Percentiles rank a stretch among this genome's conserved stretches.
Conservation (phyloP, 768 basidiomycete species). For the Pluteus cervinus region DNA sequence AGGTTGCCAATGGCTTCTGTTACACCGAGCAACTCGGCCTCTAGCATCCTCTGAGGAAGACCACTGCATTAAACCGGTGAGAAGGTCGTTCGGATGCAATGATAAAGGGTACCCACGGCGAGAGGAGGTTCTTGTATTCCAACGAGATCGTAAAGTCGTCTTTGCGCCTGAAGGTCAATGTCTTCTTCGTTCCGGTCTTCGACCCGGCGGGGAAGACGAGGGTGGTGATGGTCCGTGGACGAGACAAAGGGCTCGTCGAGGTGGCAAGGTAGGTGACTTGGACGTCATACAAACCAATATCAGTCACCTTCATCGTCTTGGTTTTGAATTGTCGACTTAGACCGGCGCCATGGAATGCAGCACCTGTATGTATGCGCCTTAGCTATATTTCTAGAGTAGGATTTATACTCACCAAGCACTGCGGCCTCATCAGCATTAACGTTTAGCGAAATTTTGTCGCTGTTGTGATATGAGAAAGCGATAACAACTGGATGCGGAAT, state of each 20-base stretch:
- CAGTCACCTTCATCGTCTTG: constrained; percentile 83
- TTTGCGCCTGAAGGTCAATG: constrained; percentile 77
- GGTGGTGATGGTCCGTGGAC: constrained; percentile 67
- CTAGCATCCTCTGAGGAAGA: constrained; percentile 68
- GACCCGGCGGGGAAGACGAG: constrained; percentile 74
- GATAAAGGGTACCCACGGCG: constrained; percentile 41
- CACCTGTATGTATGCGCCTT: constrained; percentile 34
- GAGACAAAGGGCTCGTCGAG: constrained; percentile 36
- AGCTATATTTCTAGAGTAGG: not conserved
- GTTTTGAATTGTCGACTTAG: constrained; percentile 91
- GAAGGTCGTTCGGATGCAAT: not conserved
- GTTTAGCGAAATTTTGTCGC: constrained; percentile 84
- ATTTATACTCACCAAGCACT: constrained; percentile 56
- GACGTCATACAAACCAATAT: constrained; percentile 68
- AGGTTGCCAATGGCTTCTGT: constrained; percentile 75
- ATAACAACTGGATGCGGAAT: not conserved
- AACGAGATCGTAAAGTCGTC: constrained; percentile 79
- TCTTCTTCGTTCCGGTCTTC: constrained; percentile 78
- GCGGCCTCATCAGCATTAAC: constrained; percentile 97
- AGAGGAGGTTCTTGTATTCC: constrained; percentile 61
- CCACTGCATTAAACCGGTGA: constrained; percentile 35
- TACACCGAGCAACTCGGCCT: constrained; percentile 69
- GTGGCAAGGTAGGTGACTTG: constrained; percentile 75
- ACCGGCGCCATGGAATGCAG: constrained; percentile 86
- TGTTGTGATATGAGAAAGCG: constrained; percentile 15